A percentile compares a stretch with the other conserved stretches of the same genome.
Evolutionary conservation across 257 asterid genomes (phyloP).

Genomic region (Solanum corneliomulleri): DNA sequence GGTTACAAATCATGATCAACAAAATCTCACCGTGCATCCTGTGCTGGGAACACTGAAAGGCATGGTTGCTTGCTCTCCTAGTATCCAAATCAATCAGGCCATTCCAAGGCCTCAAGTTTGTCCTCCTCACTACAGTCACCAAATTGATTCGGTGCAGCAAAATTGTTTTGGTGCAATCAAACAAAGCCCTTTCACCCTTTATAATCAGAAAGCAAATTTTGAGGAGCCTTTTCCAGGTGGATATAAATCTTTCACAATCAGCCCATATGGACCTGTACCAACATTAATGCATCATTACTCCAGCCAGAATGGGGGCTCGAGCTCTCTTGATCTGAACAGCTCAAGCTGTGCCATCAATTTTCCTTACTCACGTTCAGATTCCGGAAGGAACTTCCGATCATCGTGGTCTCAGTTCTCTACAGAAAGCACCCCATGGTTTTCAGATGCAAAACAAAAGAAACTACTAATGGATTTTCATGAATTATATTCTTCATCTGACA

Average conservation of each 20-base stretch:
- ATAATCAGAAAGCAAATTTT: constrained; percentile 3
- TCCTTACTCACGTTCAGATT: constrained; percentile 40
- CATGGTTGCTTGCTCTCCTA: constrained; percentile 19
- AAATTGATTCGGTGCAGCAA: constrained; percentile 10
- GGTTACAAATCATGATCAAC: constrained; percentile 11
- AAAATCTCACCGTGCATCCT: constrained; percentile 12
- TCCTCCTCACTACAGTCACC: constrained; percentile 14
- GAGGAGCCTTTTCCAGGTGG: constrained; percentile 21
- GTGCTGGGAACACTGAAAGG: constrained; percentile 26
- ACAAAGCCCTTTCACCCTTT: constrained; percentile 6
- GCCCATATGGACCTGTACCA: constrained; percentile 14
- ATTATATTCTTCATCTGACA: constrained; percentile 8
- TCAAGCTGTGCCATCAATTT: constrained; percentile 24
- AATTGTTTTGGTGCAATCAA: constrained; percentile 17
- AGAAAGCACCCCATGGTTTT: constrained; percentile 14
- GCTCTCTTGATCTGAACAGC: constrained; percentile 11
- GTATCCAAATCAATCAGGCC: constrained; percentile 14
- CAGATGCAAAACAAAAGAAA: constrained; percentile 22
- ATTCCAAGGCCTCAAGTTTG: constrained; percentile 4
- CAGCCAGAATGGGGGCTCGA: constrained; percentile 8
- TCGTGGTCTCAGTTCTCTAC: constrained; percentile 28
- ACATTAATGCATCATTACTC: constrained; percentile 12
- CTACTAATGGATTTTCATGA: constrained; percentile 5
- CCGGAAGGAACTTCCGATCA: constrained; percentile 17
- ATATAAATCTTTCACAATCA: constrained; percentile 3